Evolutionary conservation across 2,329 filamentous ascomycete species (phyloP).

Genomic region (Botryotinia calthae): DNA sequence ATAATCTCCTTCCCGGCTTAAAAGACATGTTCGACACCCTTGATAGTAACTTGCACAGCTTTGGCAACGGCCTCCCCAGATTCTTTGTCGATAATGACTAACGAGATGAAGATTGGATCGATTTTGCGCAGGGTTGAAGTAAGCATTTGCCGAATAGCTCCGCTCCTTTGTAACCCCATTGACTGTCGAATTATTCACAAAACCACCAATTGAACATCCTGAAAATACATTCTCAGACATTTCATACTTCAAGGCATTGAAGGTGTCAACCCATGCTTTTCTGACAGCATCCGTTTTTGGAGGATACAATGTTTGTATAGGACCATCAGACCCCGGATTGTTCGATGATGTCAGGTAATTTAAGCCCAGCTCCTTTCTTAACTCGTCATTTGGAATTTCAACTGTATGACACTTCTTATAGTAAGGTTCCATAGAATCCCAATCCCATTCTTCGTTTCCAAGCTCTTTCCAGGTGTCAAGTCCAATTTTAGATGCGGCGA

Average conservation of each 20-base stretch:
- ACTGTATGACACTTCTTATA: conserved; percentile 40
- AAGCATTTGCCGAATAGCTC: neutral
- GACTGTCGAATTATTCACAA: neutral
- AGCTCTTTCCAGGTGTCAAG: conserved; percentile 44
- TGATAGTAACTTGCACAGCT: conserved; percentile 25
- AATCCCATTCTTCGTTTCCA: conserved; percentile 45
- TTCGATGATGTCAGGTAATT: neutral
- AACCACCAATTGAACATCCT: neutral
- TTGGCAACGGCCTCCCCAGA: neutral
- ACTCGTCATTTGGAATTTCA: neutral
- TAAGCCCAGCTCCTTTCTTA: conserved; percentile 3
- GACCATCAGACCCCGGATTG: neutral
- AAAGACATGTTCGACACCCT: conserved; percentile 27
- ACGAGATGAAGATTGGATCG: neutral
- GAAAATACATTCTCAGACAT: conserved; percentile 2
- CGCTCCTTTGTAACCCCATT: neutral
- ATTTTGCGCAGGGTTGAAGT: neutral
- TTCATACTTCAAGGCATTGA: neutral
- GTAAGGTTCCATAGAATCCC: conserved; percentile 39
- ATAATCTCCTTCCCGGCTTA: conserved; percentile 38
- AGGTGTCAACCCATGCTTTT: conserved; percentile 10
- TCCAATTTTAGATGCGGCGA: conserved; percentile 25
- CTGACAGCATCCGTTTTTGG: neutral
- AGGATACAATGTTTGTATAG: conserved; percentile 10
- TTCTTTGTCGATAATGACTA: neutral